Base-by-base conservation (phyloP, 2,329 filamentous ascomycete species). In the Fusarium aywerte region DNA sequence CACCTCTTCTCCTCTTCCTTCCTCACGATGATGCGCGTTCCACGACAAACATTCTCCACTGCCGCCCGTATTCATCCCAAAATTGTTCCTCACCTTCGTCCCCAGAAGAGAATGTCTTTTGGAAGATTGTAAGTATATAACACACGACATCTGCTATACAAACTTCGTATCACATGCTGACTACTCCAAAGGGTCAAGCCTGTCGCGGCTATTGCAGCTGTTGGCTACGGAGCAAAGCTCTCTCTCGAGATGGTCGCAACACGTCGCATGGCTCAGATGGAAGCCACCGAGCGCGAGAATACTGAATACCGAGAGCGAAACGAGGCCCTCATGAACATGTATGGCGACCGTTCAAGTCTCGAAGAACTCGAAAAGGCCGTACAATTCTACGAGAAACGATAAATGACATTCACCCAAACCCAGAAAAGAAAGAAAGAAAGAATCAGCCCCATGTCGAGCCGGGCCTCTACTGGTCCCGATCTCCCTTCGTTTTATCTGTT, bases 291-390 rank as follows among this genome's bases (percentile, higher is more conserved):
- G 57, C 74, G 75, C 54, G 68, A 78, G 40, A 76, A 77, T 35
- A 71, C 69, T n/a, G 76, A 78, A 50, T 75, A 73, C 50, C 76
- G 76, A 62, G 74, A 75, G 36, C 75, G 75, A 45, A 79, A 83
- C 59, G 77, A 80, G 20, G 76, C 81, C 55, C 74, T 85, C 63
- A 76, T 84, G 74, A 80, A 84, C 33, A 80, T 83, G 57, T 85
- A 85, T 59, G 82, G 83, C 44, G 82, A 83, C 62, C 79, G 83
- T 15, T 80, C 80, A 27, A 84, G 80, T 63, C 76, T 85, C 5
- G 79, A 81, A 25, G 80, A 80, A 64, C 75, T 85, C 31, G 81
- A 85, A 70, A 80, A 78, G 43, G 83, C 83, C 3, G 77, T 85
- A 51, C 74, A 78, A 50, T 78, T 79, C 25, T 85, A 85, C 69